Base-by-base conservation (phyloP, 1,284 basidiomycete species). In the Trametes polyzona region DNA sequence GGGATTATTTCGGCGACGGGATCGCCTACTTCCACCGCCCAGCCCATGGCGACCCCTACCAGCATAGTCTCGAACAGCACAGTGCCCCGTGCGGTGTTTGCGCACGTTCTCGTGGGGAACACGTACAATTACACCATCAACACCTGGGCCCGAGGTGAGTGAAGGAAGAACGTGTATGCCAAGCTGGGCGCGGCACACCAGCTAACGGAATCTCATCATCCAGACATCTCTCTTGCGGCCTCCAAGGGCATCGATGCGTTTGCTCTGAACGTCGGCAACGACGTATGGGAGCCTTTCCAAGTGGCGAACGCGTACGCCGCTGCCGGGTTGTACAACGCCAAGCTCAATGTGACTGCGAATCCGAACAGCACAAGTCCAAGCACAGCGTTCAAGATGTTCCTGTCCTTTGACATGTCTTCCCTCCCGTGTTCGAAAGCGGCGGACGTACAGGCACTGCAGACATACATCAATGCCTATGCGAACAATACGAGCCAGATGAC, bases 331-430 rank as follows among this genome's bases (percentile, higher is more conserved):
- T 49, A 47, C 41, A 58, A 61, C 70, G 43, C 40, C 2, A 53
- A 54, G 21, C 35, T 30, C 30, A 23, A 63, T 49, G n/a, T n/a
- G n/a, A 32, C 40, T 0, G 65, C 68, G 19, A 63, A 66, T 16
- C 42, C 42, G 12, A 54, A 41, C 17, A 19, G 32, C 37, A 46
- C 57, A n/a, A 62, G 64, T 0, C 35, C 52, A 29, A 57, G 52
- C 8, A 59, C 65, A 4, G 43, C 56, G 11, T 85, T 86, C 76
- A 80, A 80, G 68, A 69, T 86, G 32, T 84, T 84, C 75, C 65
- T 86, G 48, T 82, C 80, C 24, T 78, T 86, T 62, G 84, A 86
- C 73, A 82, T 86, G 80, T 74, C 74, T 27, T 76, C 71, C 3
- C 47, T 80, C 26, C 71, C 76, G 4, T 85, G 84, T 69, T 61